Percentiles rank a stretch among this genome's conserved stretches.
phyloP scores from a whole-genome alignment of 1,284 basidiomycete species.

The Ceratobasidium sp. region DNA sequence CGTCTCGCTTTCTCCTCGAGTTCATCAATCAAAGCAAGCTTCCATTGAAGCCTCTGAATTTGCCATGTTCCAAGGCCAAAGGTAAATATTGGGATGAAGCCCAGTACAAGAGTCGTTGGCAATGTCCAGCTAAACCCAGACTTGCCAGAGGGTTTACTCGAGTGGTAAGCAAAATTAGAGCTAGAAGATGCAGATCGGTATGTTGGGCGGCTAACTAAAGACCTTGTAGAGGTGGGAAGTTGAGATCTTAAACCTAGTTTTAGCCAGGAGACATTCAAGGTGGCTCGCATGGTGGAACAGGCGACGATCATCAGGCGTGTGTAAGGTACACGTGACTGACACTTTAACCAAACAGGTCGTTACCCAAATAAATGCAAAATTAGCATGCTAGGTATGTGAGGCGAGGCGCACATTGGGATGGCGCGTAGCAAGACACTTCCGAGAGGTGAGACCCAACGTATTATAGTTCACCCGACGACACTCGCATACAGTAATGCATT shows the following conservation, averaged over 20 bases:
- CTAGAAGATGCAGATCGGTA: not conserved
- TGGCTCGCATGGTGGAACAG: not conserved
- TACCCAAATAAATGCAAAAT: no score
- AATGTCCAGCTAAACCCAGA: conserved; percentile 55
- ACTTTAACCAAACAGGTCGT: no score
- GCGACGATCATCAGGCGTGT: not conserved
- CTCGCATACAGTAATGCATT: no score
- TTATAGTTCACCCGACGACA: no score
- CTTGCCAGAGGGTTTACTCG: conserved; percentile 5
- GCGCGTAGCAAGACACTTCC: no score
- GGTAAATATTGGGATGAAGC: conserved; percentile 89
- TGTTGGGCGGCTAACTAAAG: not conserved
- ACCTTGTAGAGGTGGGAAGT: not conserved
- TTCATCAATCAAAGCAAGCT: conserved; percentile 92
- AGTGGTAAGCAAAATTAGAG: not conserved
- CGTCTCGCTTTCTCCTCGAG: conserved; percentile 90
- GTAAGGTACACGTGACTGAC: conserved; percentile 17
- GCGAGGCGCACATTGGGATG: no score
- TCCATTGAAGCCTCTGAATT: conserved; percentile 90
- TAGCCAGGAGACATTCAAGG: not conserved
- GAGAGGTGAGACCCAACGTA: no score
- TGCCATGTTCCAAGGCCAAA: conserved; percentile 97
- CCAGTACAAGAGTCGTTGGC: conserved; percentile 82
- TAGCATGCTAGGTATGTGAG: no score
- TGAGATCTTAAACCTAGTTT: not conserved